These are phyloP conservation scores for Sporisorium exsertum DNA, from an alignment of 1,284 basidiomycete species.

Conservation along the genomic window DNA sequence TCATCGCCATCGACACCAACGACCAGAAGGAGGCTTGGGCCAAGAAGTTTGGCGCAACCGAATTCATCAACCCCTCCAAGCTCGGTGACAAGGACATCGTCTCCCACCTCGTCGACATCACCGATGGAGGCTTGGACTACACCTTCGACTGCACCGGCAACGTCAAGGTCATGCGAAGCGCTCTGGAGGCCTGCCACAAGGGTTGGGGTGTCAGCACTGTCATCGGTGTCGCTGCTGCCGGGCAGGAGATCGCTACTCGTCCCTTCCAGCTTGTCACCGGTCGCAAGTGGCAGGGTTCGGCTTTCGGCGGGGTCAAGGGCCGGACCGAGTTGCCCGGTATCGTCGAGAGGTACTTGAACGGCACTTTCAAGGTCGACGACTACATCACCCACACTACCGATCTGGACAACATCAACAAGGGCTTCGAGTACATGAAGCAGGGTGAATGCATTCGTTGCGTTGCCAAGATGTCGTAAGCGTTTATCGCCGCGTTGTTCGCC, in stretches of 20 bases:
- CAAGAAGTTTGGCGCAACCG: slow-evolving; percentile 93
- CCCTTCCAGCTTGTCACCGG: slow-evolving; percentile 87
- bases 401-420: slow-evolving; percentile 84
- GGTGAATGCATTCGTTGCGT: slow-evolving; percentile 90
- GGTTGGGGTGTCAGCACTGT: slow-evolving; percentile 85
- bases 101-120: slow-evolving; percentile 89
- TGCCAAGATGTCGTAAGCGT: slow-evolving; percentile 37
- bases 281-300: slow-evolving; percentile 94
- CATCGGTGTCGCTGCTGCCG: slow-evolving; percentile 83
- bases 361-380: slow-evolving; percentile 69
- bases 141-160: slow-evolving; percentile 96
- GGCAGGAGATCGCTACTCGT: slow-evolving; percentile 94
- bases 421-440: slow-evolving; percentile 93
- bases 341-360: slow-evolving; percentile 65
- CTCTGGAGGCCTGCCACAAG: slow-evolving; percentile 97
- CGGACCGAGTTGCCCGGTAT: slow-evolving; percentile 78
- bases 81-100: slow-evolving; percentile 79
- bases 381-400: slow-evolving; percentile 70
- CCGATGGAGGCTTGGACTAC: slow-evolving; percentile 96
- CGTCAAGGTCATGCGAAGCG: slow-evolving; percentile 92
- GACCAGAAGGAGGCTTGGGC: slow-evolving; percentile 84
- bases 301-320: slow-evolving; percentile 98
- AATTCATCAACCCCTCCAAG: slow-evolving; percentile 88
- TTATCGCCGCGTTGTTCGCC: background rate
- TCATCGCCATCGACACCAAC: slow-evolving; percentile 95